Percentiles rank a stretch among this genome's conserved stretches.
Conservation (phyloP, 139 green algal genomes). For the Ettlia oleoabundans region DNA sequence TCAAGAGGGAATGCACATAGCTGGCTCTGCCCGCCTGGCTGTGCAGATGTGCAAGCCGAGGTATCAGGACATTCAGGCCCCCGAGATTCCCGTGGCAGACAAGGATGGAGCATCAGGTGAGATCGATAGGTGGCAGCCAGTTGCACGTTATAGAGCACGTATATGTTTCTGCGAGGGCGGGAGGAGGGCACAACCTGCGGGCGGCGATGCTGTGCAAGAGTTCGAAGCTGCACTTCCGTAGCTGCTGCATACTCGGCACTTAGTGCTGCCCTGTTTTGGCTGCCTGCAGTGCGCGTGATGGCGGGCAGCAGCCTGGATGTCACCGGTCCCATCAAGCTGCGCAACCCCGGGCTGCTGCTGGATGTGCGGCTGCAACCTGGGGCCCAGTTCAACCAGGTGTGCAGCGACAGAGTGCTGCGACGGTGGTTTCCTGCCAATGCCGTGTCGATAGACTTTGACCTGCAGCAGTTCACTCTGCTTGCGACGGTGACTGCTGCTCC, state of each 20-base stretch:
- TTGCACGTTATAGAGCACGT: no score
- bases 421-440: not conserved
- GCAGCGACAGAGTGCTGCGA: not conserved
- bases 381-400: conserved; percentile 49
- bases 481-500: no score
- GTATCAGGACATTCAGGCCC: conserved; percentile 85
- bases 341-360: conserved; percentile 85
- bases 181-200: no score
- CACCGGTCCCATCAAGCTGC: conserved; percentile 75
- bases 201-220: no score
- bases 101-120: conserved; percentile 38
- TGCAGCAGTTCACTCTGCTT: not conserved
- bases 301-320: conserved; percentile 54
- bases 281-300: conserved; percentile 78
- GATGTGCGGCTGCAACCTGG: conserved; percentile 74
- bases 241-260: no score
- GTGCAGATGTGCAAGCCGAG: conserved; percentile 2
- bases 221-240: no score
- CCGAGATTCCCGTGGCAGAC: conserved; percentile 73
- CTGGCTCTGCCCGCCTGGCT: not conserved
- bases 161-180: no score
- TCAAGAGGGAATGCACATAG: no score
- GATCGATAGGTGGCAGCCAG: no score
- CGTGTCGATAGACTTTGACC: no score
- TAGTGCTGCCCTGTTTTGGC: no score